Evolutionary conservation across 2,329 filamentous ascomycete species (phyloP).

Genomic region (Penicillium sp.): DNA sequence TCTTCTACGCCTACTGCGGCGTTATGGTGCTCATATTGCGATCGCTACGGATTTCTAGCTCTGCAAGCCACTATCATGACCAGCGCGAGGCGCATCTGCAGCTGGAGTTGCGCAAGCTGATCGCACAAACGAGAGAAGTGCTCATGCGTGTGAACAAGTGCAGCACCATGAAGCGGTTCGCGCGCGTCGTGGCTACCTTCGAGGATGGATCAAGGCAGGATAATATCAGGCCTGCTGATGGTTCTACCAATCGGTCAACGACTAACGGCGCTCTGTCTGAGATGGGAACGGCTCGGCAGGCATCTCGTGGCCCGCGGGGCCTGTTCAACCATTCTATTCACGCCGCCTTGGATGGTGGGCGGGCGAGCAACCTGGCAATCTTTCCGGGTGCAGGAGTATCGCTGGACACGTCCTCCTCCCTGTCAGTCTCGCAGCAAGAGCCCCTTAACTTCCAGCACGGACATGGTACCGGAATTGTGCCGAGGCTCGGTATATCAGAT

Average conservation of each 20-base stretch:
- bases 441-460: not conserved
- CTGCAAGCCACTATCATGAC: conserved; percentile 3
- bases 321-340: no score
- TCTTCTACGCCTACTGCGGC: conserved; percentile 39
- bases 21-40: conserved; percentile 34
- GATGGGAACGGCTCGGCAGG: not conserved
- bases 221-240: conserved; percentile 1
- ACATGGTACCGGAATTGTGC: not conserved
- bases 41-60: conserved; percentile 12
- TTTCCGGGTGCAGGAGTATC: no score
- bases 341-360: no score
- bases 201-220: conserved; percentile 6
- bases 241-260: not conserved
- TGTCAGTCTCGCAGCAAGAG: no score
- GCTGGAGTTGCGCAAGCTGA: conserved; percentile 1
- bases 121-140: conserved; percentile 2
- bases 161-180: conserved; percentile 8
- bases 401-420: no score
- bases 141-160: conserved; percentile 8
- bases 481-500: conserved; percentile 4
- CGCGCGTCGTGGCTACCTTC: conserved; percentile 9
- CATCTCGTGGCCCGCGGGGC: no score
- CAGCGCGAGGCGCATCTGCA: not conserved
- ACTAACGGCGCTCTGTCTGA: not conserved
- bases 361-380: no score